Percentiles rank a stretch among this genome's conserved stretches.
phyloP scores from a whole-genome alignment of 805 yeast species.

The Candida piceae region DNA sequence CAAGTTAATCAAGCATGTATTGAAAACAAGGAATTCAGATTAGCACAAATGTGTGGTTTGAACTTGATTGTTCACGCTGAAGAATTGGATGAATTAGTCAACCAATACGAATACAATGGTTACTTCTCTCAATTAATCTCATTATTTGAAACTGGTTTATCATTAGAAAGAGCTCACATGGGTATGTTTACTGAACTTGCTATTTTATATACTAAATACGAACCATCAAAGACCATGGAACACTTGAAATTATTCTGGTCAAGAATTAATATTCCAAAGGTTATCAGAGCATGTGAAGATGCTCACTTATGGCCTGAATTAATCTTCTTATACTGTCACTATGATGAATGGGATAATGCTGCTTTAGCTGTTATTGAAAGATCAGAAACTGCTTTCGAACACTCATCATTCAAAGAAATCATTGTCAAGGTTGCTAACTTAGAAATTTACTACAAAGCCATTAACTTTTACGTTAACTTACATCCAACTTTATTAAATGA shows the following conservation, averaged over 20 bases:
- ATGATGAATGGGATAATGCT: constrained; percentile 99
- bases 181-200: constrained; percentile 99
- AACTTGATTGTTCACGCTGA: constrained; percentile 96
- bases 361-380: constrained; percentile 94
- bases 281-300: constrained; percentile 84
- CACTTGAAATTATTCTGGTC: constrained; percentile 98
- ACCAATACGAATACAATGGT: constrained; percentile 82
- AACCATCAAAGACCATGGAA: constrained; percentile 88
- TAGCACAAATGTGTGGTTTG: constrained; percentile 98
- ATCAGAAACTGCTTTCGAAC: constrained; percentile 90
- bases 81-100: constrained; percentile 85
- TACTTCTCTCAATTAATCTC: constrained; percentile 89
- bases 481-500: constrained; percentile 90
- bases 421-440: constrained; percentile 91
- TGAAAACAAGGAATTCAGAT: constrained; percentile 88
- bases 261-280: constrained; percentile 95
- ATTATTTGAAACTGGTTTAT: constrained; percentile 90
- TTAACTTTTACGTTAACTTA: constrained; percentile 87
- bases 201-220: constrained; percentile 81
- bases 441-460: constrained; percentile 96
- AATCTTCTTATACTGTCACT: constrained; percentile 93
- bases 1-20: constrained; percentile 96
- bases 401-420: constrained; percentile 88
- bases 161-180: constrained; percentile 98
- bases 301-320: constrained; percentile 97